phyloP scores from a whole-genome alignment of 2,329 filamentous ascomycete genomes.

The Davidsoniella virescens region DNA sequence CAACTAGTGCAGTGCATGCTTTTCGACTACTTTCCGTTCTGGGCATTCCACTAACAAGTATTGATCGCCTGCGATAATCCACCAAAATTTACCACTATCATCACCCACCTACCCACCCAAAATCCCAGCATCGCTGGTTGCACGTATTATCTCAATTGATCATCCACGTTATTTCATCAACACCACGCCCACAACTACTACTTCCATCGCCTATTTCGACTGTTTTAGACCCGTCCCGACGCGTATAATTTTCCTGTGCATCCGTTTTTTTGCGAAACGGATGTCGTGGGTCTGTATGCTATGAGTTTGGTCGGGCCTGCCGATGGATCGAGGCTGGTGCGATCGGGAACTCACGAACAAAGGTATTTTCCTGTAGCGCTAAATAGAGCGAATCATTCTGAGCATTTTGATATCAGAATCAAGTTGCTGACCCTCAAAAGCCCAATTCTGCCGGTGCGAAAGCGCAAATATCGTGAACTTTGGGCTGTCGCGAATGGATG shows the following conservation, averaged over 20 bases:
- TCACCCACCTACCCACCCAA: constrained; percentile 5
- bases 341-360: constrained; percentile 46
- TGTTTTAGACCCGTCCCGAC: constrained; percentile 10
- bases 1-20: constrained; percentile 8
- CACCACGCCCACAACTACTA: background rate
- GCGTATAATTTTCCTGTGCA: constrained; percentile 19
- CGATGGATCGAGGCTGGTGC: constrained; percentile 50
- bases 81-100: constrained; percentile 12
- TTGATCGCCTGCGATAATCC: constrained; percentile 7
- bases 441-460: constrained; percentile 65
- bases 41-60: constrained; percentile 9
- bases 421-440: constrained; percentile 32
- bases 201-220: constrained; percentile 10
- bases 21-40: background rate
- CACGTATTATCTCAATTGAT: constrained; percentile 9
- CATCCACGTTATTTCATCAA: constrained; percentile 11
- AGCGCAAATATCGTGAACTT: constrained; percentile 79
- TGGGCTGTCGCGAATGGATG: constrained; percentile 46
- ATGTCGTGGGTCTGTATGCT: constrained; percentile 52
- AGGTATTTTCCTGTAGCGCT: constrained; percentile 32
- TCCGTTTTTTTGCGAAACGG: constrained; percentile 50
- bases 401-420: constrained; percentile 29
- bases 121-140: background rate
- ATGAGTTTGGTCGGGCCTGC: constrained; percentile 54
- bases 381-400: constrained; percentile 34